phyloP scores from a whole-genome alignment of 768 basidiomycete species.

The Xerocomellus intermedius region DNA sequence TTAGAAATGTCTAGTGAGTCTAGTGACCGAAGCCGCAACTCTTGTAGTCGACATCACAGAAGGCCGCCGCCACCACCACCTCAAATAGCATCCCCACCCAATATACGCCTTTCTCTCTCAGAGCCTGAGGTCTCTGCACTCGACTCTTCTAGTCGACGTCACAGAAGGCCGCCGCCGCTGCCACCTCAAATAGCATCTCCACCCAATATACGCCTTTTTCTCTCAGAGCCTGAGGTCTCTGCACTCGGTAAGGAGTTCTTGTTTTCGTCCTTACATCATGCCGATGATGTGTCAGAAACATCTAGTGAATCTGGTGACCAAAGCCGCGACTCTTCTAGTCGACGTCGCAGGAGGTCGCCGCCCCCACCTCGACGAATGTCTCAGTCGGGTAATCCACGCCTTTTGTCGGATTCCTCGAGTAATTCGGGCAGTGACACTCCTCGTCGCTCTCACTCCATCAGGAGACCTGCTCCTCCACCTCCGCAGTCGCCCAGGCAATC shows the following conservation, averaged over 20 bases:
- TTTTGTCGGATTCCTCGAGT: not conserved
- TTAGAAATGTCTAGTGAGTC: not conserved
- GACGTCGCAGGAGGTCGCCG: not conserved
- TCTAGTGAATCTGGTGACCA: not conserved
- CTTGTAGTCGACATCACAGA: not conserved
- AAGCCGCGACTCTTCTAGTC: not conserved
- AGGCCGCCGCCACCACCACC: not conserved
- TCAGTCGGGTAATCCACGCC: not conserved
- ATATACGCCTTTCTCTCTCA: not conserved
- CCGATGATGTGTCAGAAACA: not conserved
- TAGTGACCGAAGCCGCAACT: not conserved
- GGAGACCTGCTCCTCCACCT: conserved; percentile 8
- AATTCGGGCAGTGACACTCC: not conserved
- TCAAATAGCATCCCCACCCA: not conserved
- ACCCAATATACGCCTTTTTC: not conserved
- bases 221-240: not conserved
- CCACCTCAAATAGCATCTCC: not conserved
- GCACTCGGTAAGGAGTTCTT: too few relatives aligned
- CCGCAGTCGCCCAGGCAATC: not conserved
- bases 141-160: not conserved
- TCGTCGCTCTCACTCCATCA: not conserved
- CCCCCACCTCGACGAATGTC: not conserved
- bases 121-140: not conserved
- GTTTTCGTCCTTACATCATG: not conserved
- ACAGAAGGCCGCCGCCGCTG: conserved; percentile 3